phyloP scores from a whole-genome alignment of 108 stramenopile genomes.

The Fistulifera pelliculosa region DNA sequence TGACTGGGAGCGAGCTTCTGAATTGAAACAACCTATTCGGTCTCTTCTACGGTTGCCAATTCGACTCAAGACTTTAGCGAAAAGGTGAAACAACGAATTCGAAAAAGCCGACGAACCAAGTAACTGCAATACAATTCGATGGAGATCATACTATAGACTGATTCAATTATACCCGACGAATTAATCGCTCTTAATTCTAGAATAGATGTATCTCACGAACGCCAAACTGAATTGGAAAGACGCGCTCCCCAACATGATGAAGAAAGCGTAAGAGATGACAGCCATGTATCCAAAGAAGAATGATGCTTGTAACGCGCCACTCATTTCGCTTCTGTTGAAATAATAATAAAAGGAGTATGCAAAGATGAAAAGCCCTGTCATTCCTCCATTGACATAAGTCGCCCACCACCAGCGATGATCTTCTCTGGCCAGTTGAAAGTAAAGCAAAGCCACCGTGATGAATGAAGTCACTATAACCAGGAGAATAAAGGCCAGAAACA shows the following conservation, averaged over 20 bases:
- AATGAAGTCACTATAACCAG: slow-evolving; percentile 87
- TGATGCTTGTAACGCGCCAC: slow-evolving; percentile 84
- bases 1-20: slow-evolving; percentile 31
- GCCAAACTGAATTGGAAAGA: slow-evolving; percentile 89
- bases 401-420: slow-evolving; percentile 99
- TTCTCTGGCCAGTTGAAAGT: slow-evolving; percentile 96
- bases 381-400: slow-evolving; percentile 88
- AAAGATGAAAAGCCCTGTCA: slow-evolving; percentile 94
- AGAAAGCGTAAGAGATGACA: slow-evolving; percentile 86
- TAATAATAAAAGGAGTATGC: slow-evolving; percentile 94
- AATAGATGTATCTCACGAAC: slow-evolving; percentile 95
- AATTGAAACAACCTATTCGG: slow-evolving; percentile 28
- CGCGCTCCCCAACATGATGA: slow-evolving; percentile 93
- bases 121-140: neutral
- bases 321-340: slow-evolving; percentile 91
- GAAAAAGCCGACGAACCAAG: neutral
- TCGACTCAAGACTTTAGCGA: slow-evolving; percentile 21
- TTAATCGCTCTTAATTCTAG: slow-evolving; percentile 91
- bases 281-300: slow-evolving; percentile 99
- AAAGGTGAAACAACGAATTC: slow-evolving; percentile 3
- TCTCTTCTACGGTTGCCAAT: slow-evolving; percentile 26
- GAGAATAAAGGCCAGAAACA: slow-evolving; percentile 89
- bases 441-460: slow-evolving; percentile 91
- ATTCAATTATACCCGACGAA: neutral
- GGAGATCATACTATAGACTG: neutral